Evolutionary conservation across 1,284 basidiomycete species (phyloP), one percentile per base, ranked within the genome.

Genomic region (Fomitopsis schrenkii): DNA sequence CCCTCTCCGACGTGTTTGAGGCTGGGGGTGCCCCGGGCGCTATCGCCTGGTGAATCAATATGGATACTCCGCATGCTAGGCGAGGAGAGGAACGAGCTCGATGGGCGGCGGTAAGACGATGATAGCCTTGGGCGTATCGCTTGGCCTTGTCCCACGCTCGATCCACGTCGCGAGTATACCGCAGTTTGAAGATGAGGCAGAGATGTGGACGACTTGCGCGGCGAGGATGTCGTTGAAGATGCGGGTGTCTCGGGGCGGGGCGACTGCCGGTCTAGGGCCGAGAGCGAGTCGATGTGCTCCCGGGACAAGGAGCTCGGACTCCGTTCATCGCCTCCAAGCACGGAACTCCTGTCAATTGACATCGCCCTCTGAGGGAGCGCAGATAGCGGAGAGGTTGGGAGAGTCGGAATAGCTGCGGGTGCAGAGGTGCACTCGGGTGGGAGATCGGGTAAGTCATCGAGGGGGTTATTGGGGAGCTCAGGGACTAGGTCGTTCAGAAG

Each of bases 1-100:
- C 91, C 90, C 67, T 91, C 90, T 12, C 90, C 91, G 2, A 88
- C 83, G 66, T 90, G 83, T 2, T 82, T 76, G 38, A 83, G 72
- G 54, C 66, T 72, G 9, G 52, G 7, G 45, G 60, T 59, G 55
- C 65, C 59, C 67, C 73, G 60, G 50, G 64, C 7, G 26, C 68
- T 67, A 15, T 64, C 66, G 36, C 63, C 68, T 15, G 64, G 60
- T 22, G 60, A 67, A 36, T 68, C 68, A 57, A 65, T 67, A 38
- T 69, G 64, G 5, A 57, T 59, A 57, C 71, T 70, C 26, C 68
- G 61, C 2, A 68, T 58, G 53, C 70, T 71, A 41, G 67, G 64
- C 12, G 52, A 54, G n/a, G 35, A 38, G 7, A 15, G 66, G 63
- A n/a, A 66, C 62, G 63, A 72, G 68, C 6, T 54, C 12, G 70